A percentile compares a stretch with the other conserved stretches of the same genome.
phyloP scores from a whole-genome alignment of 345 rosid species.

The thale cress (Arabidopsis thaliana) region TAIR10.1 NC_003074.8:7702501-7703000 shows the following conservation, averaged over 20 bases:
- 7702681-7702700: conserved; percentile 54
- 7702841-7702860: conserved; percentile 47
- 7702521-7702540: not conserved
- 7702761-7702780: conserved; percentile 71
- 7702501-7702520: conserved; percentile 75
- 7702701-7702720: conserved; percentile 53
- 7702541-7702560: not conserved
- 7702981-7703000: not conserved
- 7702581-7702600: conserved; percentile 74
- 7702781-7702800: conserved; percentile 84
- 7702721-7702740: conserved; percentile 65
- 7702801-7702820: conserved; percentile 92
- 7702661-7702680: conserved; percentile 45
- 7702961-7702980: not conserved
- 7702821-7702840: conserved; percentile 93
- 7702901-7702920: not conserved
- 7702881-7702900: not conserved
- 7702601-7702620: conserved; percentile 78
- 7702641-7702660: conserved; percentile 55
- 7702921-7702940: not conserved
- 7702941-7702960: not conserved
- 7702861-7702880: not conserved
- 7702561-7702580: not conserved
- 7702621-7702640: conserved; percentile 69
- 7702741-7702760: conserved; percentile 70